A percentile compares a stretch with the other conserved stretches of the same genome.
phyloP scores from a whole-genome alignment of 192 early-diverging fungal genomes.

The Gaertneriomyces semiglobifer region DNA sequence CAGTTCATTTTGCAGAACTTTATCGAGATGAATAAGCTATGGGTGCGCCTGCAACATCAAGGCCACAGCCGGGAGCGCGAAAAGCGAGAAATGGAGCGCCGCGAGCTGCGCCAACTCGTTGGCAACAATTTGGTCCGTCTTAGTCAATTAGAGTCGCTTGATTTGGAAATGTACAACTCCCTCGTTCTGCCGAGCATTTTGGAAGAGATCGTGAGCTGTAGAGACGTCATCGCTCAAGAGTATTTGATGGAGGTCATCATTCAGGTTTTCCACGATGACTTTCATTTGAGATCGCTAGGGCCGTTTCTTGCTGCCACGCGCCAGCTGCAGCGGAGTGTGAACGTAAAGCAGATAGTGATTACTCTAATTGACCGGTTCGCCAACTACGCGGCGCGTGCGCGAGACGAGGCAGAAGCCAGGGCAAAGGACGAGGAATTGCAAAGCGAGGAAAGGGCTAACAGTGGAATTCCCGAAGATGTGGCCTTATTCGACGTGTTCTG shows the following conservation, averaged over 20 bases:
- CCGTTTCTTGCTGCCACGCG: conserved; percentile 87
- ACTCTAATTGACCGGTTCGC: conserved; percentile 91
- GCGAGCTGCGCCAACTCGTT: conserved; percentile 92
- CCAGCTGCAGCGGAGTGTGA: conserved; percentile 86
- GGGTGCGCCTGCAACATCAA: conserved; percentile 98
- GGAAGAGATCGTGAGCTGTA: conserved; percentile 94
- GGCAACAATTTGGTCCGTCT: conserved; percentile 94
- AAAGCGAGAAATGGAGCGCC: conserved; percentile 92
- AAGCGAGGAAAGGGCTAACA: conserved; percentile 40
- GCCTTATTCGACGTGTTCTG: conserved; percentile 96
- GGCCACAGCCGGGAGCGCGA: conserved; percentile 91
- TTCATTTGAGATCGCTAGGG: conserved; percentile 87
- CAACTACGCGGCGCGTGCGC: conserved; percentile 75
- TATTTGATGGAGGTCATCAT: conserved; percentile 99
- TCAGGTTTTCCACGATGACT: conserved; percentile 96
- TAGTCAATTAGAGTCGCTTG: conserved; percentile 86
- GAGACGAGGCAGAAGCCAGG: conserved; percentile 44
- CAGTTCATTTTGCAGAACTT: conserved; percentile 96
- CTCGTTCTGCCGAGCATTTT: conserved; percentile 87
- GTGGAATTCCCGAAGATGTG: conserved; percentile 82
- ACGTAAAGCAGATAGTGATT: conserved; percentile 96
- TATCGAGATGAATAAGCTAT: conserved; percentile 99
- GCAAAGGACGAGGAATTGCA: conserved; percentile 8
- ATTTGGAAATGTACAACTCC: conserved; percentile 75
- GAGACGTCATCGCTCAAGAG: conserved; percentile 97